A percentile compares a stretch with the other conserved stretches of the same genome.
Evolutionary conservation across 441 rosid genomes (phyloP).

Genomic region (Capsella rubella): DNA sequence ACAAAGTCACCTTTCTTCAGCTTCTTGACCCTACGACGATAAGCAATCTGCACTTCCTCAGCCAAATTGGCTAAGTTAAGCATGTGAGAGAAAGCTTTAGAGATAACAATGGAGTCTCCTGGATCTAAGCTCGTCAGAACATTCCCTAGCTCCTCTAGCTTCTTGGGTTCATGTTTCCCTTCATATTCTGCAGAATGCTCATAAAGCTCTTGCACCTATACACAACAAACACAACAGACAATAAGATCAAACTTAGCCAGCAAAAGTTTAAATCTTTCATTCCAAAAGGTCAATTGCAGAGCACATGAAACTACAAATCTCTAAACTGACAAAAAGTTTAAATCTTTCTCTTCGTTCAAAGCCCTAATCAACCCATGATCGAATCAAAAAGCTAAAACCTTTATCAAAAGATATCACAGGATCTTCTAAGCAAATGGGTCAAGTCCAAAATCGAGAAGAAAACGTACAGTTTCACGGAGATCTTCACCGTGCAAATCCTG

Average conservation of each 20-base stretch:
- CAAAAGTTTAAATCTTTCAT: background rate
- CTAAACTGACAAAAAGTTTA: constrained; percentile 2
- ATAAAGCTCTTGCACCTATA: constrained; percentile 91
- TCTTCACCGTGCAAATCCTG: constrained; percentile 96
- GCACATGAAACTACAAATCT: constrained; percentile 6
- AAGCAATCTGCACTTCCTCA: constrained; percentile 94
- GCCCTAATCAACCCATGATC: constrained; percentile 6
- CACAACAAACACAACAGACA: constrained; percentile 17
- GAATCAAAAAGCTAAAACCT: background rate
- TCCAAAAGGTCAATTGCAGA: background rate
- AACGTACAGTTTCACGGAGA: constrained; percentile 80
- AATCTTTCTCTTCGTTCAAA: background rate
- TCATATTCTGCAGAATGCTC: constrained; percentile 94
- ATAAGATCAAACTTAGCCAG: background rate
- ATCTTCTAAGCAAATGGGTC: constrained; percentile 1
- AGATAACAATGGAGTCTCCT: constrained; percentile 88
- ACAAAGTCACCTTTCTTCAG: constrained; percentile 86
- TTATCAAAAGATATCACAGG: constrained; percentile 9
- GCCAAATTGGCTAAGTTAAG: constrained; percentile 96
- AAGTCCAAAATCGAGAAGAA: background rate
- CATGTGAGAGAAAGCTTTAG: constrained; percentile 93
- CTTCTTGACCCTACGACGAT: constrained; percentile 79
- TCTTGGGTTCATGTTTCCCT: constrained; percentile 74
- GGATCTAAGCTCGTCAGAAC: constrained; percentile 90
- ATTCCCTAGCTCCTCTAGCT: constrained; percentile 87